Evolutionary conservation across 805 yeast species (phyloP).

Genomic region (Yueomyces sp.): DNA sequence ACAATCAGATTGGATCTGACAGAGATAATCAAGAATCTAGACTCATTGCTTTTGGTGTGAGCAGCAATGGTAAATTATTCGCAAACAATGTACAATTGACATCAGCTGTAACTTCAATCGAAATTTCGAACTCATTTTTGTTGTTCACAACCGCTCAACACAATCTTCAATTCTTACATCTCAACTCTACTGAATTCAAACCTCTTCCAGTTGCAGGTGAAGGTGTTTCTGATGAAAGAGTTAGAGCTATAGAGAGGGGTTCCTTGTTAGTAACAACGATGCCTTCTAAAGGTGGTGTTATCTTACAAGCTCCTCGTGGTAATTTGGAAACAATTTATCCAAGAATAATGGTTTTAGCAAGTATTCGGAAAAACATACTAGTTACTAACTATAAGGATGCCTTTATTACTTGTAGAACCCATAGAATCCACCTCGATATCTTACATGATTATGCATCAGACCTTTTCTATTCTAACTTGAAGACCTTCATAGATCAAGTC

Average conservation of each 20-base stretch:
- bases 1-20: slow-evolving; percentile 5
- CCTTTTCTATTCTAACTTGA: slow-evolving; percentile 49
- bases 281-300: slow-evolving; percentile 72
- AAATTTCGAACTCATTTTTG: slow-evolving; percentile 56
- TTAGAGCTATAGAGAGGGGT: slow-evolving; percentile 83
- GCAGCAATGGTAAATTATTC: slow-evolving; percentile 62
- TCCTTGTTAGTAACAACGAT: slow-evolving; percentile 69
- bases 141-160: slow-evolving; percentile 83
- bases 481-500: slow-evolving; percentile 55
- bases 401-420: slow-evolving; percentile 71
- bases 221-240: slow-evolving; percentile 55
- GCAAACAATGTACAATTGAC: slow-evolving; percentile 47
- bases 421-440: slow-evolving; percentile 82
- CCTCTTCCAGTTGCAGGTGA: slow-evolving; percentile 28
- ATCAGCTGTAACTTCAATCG: slow-evolving; percentile 70
- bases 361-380: slow-evolving; percentile 59
- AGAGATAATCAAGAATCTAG: slow-evolving; percentile 17
- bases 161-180: slow-evolving; percentile 67
- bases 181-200: slow-evolving; percentile 30
- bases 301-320: slow-evolving; percentile 91
- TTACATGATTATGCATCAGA: slow-evolving; percentile 78
- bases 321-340: slow-evolving; percentile 91
- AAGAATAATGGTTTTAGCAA: slow-evolving; percentile 77
- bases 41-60: slow-evolving; percentile 52
- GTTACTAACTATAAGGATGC: slow-evolving; percentile 53